Evolutionary conservation across 208 protist genomes (phyloP), one percentile per base, ranked within the genome.

Genomic region (Leishmania arabica): DNA sequence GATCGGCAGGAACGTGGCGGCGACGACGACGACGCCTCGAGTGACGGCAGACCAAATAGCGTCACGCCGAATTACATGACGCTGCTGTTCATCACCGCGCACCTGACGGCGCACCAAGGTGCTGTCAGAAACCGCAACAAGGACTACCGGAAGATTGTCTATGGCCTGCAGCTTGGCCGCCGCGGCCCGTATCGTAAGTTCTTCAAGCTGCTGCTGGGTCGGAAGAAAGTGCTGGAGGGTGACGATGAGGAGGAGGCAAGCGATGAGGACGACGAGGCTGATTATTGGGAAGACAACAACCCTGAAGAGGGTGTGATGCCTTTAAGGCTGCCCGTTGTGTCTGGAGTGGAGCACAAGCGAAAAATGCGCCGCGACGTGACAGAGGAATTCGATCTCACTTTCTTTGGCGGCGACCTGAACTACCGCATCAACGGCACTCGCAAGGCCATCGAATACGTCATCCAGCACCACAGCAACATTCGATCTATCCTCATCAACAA

Each of bases 331-430:
- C 84, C 83, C 34, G 27, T 31, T 9, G 69, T 85, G 11, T 82
- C 78, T 1, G 60, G 62, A 37, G 70, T 79, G 9, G 70, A 47
- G 9, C 6, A 69, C n/a, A 42, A n/a, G 31, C 8, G 47, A 2
- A 73, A 80, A 5, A 15, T 47, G n/a, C 75, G 71, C 40, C 88
- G 91, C 15, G 94, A 98, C 79, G 92, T 95, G 37, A 98, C 93
- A 27, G 90, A 97, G 27, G 92, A 96, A 74, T 98, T 97, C 82
- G 95, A 99, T 83, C 80, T 97, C 58, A 91, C 93, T 17, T 94
- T 99, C 68, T 99, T 98, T 78, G 95, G 97, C 47, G 98, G 98
- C 2, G 98, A 99, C 71, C 90, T 99, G 17, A 99, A 99, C 89
- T 99, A 99, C 86, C 94, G 98, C 65, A 91, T 99, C 73, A 95